These are phyloP conservation scores for Vaccinium corymbosum DNA, from an alignment of 148 eudicot genomes.

Conservation along the genomic window DNA sequence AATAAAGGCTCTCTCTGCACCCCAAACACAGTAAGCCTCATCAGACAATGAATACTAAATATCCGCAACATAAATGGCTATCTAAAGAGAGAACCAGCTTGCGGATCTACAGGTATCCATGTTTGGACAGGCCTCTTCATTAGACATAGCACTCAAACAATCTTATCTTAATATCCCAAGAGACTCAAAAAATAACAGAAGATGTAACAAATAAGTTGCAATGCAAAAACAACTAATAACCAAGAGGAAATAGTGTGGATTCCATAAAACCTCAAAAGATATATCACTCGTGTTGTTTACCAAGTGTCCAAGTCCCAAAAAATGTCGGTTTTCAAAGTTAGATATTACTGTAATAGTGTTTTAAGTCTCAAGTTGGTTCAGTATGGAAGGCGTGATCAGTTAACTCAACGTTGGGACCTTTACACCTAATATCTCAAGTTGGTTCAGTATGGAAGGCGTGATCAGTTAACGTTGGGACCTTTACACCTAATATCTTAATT, in stretches of 20 bases:
- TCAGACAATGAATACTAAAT: background rate
- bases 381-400: no score
- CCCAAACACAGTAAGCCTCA: background rate
- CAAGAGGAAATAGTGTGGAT: background rate
- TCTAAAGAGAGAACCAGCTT: background rate
- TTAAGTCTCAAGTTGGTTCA: background rate
- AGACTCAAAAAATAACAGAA: background rate
- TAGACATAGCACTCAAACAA: background rate
- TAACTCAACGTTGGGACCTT: no score
- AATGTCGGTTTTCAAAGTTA: background rate
- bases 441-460: background rate
- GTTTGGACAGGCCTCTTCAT: background rate
- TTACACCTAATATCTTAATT: background rate
- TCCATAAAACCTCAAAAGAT: background rate
- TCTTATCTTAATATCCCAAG: background rate
- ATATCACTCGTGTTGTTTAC: background rate
- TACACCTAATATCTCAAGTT: background rate
- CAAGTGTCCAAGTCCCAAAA: background rate
- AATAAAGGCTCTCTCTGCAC: no score
- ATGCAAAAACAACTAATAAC: background rate
- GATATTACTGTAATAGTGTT: background rate
- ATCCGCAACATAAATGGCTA: background rate
- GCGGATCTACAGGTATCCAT: background rate
- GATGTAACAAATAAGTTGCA: background rate
- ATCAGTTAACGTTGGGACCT: background rate